Base-by-base conservation (phyloP, 1,284 basidiomycete genomes). In the Stygiomarasmius scandens region DNA sequence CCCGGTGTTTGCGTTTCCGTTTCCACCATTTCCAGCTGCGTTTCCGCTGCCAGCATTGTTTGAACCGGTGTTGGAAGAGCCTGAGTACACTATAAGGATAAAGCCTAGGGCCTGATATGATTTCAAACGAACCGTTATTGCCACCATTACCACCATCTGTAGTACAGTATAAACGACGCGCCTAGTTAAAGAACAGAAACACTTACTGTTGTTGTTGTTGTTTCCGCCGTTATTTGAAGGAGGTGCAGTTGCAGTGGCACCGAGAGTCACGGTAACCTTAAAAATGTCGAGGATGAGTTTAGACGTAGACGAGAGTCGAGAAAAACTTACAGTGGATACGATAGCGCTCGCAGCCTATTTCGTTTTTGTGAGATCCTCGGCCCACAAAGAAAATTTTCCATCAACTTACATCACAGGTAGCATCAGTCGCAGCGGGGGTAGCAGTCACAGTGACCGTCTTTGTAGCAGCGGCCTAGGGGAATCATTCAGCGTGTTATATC, bases 271-370 rank as follows among this genome's bases (percentile, higher is more conserved):
- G 45, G 68, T 67, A 36, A 66, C n/a, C n/a, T n/a, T n/a, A n/a
- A n/a, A n/a, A n/a, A n/a, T n/a, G n/a, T n/a, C n/a, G n/a, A n/a
- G n/a, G n/a, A n/a, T n/a, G n/a, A n/a, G n/a, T n/a, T n/a, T n/a
- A n/a, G n/a, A n/a, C n/a, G n/a, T n/a, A n/a, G n/a, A n/a, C n/a
- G n/a, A n/a, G n/a, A n/a, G n/a, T n/a, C n/a, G n/a, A n/a, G n/a
- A n/a, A n/a, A n/a, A n/a, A n/a, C n/a, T n/a, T n/a, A n/a, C 69
- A n/a, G 69, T 70, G 3, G 69, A 66, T 56, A 81, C 71, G 47
- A 68, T 72, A 16, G 56, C 59, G 36, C 56, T 48, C 2, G 56
- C 14, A 80, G 79, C 64, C 79, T 45, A 14, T 27, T 34, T 6
- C 12, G 5, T 6, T 46, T 58, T 23, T 36, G 38, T 41, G 20